Percentiles rank a stretch among this genome's conserved stretches.
Conservation (phyloP, 176 grass and related monocot genomes). For the Zizania latifolia region DNA sequence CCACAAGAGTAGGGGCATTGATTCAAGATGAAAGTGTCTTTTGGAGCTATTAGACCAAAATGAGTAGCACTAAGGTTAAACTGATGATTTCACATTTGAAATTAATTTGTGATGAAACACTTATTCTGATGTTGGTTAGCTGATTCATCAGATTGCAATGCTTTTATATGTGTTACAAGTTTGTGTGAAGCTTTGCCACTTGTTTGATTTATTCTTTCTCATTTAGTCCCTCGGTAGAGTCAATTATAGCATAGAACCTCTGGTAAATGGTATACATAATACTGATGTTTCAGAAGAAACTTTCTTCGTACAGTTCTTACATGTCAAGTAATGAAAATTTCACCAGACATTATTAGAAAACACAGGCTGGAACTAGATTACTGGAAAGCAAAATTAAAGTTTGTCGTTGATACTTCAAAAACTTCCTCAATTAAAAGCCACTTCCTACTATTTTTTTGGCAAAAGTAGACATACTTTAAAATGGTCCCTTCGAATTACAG, state of each 20-base stretch:
- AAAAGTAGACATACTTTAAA: background rate
- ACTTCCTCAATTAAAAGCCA: background rate
- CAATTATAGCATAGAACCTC: background rate
- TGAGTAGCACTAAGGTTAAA: background rate
- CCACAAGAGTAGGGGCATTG: background rate
- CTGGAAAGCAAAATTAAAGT: background rate
- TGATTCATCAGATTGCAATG: background rate
- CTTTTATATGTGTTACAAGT: background rate
- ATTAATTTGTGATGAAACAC: background rate
- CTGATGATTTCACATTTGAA: background rate
- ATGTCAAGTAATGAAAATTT: background rate
- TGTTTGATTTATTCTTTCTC: background rate
- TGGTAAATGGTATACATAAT: background rate
- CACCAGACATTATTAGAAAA: background rate
- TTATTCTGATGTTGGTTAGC: background rate
- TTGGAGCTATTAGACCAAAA: constrained; percentile 4
- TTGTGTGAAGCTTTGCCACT: background rate
- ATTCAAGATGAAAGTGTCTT: background rate
- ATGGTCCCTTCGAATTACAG: background rate
- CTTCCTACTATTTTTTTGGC: background rate
- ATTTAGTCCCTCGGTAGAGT: background rate
- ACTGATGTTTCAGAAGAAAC: background rate
- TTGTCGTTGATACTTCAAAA: background rate
- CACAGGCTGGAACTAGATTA: no score
- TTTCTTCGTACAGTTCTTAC: background rate